A percentile compares a stretch with the other conserved stretches of the same genome.
Evolutionary conservation across 1,284 basidiomycete species (phyloP).

Genomic region (Cutaneotrichosporon cutaneum): DNA sequence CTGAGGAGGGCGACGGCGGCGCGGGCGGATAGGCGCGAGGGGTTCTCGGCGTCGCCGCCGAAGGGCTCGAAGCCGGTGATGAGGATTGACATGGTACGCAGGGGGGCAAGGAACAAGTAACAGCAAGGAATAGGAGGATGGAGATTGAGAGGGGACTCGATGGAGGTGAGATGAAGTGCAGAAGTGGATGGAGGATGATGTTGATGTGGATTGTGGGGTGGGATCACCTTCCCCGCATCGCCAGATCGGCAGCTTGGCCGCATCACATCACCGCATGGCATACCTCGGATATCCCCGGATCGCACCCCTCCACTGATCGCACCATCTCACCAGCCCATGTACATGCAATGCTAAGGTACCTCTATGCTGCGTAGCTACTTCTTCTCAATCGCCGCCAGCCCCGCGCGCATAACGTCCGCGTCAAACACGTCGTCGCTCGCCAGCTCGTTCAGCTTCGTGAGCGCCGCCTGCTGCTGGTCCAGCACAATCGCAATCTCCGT

Average conservation of each 20-base stretch:
- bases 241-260: no score
- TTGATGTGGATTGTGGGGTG: no score
- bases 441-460: slow-evolving; percentile 74
- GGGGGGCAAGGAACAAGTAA: no score
- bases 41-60: slow-evolving; percentile 21
- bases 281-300: neutral
- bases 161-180: neutral
- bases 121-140: neutral
- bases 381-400: slow-evolving; percentile 25
- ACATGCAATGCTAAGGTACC: slow-evolving; percentile 9
- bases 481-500: slow-evolving; percentile 74
- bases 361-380: slow-evolving; percentile 19
- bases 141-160: neutral
- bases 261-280: no score
- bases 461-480: slow-evolving; percentile 72
- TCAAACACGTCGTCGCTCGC: slow-evolving; percentile 68
- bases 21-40: slow-evolving; percentile 11
- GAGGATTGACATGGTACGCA: slow-evolving; percentile 9
- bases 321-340: neutral
- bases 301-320: neutral
- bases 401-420: slow-evolving; percentile 61
- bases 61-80: slow-evolving; percentile 27
- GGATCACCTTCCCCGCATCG: no score
- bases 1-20: slow-evolving; percentile 14
- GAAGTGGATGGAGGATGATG: neutral